Evolutionary conservation across 805 yeast species (phyloP).

Genomic region (Sugiyamaella marilandica): DNA sequence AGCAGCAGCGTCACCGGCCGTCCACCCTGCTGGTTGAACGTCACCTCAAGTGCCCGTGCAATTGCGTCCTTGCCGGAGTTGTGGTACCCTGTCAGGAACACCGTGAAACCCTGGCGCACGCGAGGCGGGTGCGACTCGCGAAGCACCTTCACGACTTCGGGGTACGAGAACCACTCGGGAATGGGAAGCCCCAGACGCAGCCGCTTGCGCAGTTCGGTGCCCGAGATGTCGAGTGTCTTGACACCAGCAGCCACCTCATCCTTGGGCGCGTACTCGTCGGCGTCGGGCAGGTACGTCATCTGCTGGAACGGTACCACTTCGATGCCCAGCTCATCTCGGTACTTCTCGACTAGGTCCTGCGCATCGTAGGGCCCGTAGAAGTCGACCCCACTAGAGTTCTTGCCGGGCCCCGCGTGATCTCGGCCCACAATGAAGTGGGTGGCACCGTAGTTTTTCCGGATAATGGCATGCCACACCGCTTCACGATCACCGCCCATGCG

Average conservation of each 20-base stretch:
- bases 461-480: slow-evolving; percentile 97
- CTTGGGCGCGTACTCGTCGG: slow-evolving; percentile 90
- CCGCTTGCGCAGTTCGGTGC: slow-evolving; percentile 88
- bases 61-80: slow-evolving; percentile 59
- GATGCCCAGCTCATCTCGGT: slow-evolving; percentile 73
- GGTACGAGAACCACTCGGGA: slow-evolving; percentile 97
- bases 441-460: slow-evolving; percentile 94
- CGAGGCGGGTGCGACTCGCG: slow-evolving; percentile 94
- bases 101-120: slow-evolving; percentile 79
- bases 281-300: slow-evolving; percentile 95
- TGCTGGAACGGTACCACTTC: slow-evolving; percentile 93
- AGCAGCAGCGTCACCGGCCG: slow-evolving; percentile 66
- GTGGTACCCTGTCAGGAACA: slow-evolving; percentile 58
- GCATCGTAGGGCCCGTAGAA: slow-evolving; percentile 98
- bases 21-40: slow-evolving; percentile 85
- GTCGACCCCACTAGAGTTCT: slow-evolving; percentile 81
- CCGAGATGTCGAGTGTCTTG: slow-evolving; percentile 85
- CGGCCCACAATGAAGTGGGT: slow-evolving; percentile 97
- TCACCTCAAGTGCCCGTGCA: slow-evolving; percentile 80
- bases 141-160: slow-evolving; percentile 87
- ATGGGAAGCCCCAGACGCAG: slow-evolving; percentile 81
- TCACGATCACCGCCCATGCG: slow-evolving; percentile 99
- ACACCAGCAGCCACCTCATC: slow-evolving; percentile 79
- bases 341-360: slow-evolving; percentile 76
- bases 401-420: slow-evolving; percentile 97